Evolutionary conservation across 371 early-diverging fungal species (phyloP), one percentile per base, ranked within the genome.

Genomic region (Apophysomyces elegans): DNA sequence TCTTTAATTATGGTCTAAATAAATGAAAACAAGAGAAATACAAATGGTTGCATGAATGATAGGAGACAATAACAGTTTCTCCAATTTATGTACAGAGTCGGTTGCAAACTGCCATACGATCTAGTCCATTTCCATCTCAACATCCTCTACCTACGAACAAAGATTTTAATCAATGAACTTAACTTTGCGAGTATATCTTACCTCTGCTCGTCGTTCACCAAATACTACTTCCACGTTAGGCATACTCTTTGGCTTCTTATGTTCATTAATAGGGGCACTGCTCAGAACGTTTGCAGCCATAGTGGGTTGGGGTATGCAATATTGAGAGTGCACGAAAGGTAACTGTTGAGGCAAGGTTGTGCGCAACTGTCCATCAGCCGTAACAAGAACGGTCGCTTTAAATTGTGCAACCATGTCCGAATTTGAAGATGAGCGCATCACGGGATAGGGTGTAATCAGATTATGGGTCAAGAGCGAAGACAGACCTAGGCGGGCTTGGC

Each of bases 401-500:
- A 93, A 90, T 76, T 96, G 96, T 36, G 95, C 95, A 37, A 93
- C 90, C 37, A 84, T 65, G 66, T 88, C 94, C 32, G 79, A 72
- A 1, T 66, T 45, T n/a, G 64, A 70, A 78, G 58, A 84, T 67
- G 81, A 90, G 84, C 76, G 92, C 91, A 84, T 89, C 70, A 75
- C 88, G 77, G 87, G 84, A 70, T 90, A 91, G 14, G 95, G 88
- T 44, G 83, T 87, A 59, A 95, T 81, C 13, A 96, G 84, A 21
- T 85, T 81, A 71, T 91, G 90, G 62, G 84, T 84, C 38, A 86
- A 77, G 65, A 94, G 88, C 72, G 96, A 97, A 58, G 89, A 77
- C 37, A 97, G 81, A 59, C 98, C 98, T 72, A 95, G 78, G 66
- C 96, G 93, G 37, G 88, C 90, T 57, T 90, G 90, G 77, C 90